Base-by-base conservation (phyloP, 257 asterid genomes). In the Jasminum sambac region DNA sequence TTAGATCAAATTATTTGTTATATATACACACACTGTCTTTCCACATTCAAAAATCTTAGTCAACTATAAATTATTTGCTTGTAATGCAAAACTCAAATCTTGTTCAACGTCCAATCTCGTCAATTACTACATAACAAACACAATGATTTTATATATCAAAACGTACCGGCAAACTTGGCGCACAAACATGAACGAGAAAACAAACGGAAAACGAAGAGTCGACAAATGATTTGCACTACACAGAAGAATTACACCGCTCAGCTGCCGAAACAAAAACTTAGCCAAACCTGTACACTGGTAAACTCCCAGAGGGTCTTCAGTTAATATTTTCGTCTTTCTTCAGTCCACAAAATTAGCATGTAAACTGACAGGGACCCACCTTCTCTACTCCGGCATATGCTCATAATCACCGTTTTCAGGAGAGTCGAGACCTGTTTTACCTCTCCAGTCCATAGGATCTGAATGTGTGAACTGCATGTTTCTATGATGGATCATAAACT, bases 391-490 rank as follows among this genome's bases (percentile, higher is more conserved):
- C 17, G 80, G 71, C 43, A 76, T 77, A 74, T 77, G 84, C 24
- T 73, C 82, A 40, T 71, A 81, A 75, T 72, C 82, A 52, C 86
- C 90, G 64, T 84, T 84, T 58, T 79, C 84, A 40, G 85, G 84
- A 60, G 88, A 79, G 24, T 74, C 84, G 75, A 79, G 82, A 60
- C 79, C 80, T 5, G 80, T 55, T 70, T 66, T 71, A 73, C 68
- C 78, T 67, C 80, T 80, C 89, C 88, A 82, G 26, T 84, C 84
- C 76, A 74, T 74, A 61, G 80, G 74, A 48, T 64, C 83, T 55
- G 82, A 64, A 42, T 77, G 80, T 39, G 76, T 60, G 70, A 82
- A 70, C 50, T 84, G 89, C 81, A 68, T 66, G 70, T 74, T 72
- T 19, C 78, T 80, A 40, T 74, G 76, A 55, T 70, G 85, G 40